These are phyloP conservation scores for Pseudogymnoascus sp. DNA, from an alignment of 2,329 filamentous ascomycete species.

Conservation along the genomic window DNA sequence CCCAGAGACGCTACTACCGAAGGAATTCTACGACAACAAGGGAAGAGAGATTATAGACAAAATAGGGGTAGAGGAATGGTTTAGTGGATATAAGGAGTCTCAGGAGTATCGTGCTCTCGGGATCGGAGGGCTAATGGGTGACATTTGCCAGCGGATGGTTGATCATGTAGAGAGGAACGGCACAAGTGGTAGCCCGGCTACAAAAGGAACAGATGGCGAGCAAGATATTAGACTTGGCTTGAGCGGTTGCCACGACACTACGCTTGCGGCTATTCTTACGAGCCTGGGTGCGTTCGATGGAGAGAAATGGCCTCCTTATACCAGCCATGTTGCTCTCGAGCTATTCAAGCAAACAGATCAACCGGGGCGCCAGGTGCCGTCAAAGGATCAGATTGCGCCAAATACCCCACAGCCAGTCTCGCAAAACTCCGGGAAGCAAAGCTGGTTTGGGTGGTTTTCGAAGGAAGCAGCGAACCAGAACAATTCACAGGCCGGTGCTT, in stretches of 20 bases:
- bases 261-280: slow-evolving; percentile 69
- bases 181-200: slow-evolving; percentile 37
- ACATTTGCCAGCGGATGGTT: slow-evolving; percentile 72
- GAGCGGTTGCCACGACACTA: slow-evolving; percentile 89
- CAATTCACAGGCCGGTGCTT: slow-evolving; percentile 40
- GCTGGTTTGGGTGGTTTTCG: slow-evolving; percentile 24
- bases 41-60: slow-evolving; percentile 61
- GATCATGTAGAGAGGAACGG: slow-evolving; percentile 53
- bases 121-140: slow-evolving; percentile 77
- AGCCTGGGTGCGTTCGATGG: slow-evolving; percentile 72
- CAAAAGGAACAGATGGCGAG: slow-evolving; percentile 40
- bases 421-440: slow-evolving; percentile 8
- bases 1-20: slow-evolving; percentile 67
- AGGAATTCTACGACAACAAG: slow-evolving; percentile 78
- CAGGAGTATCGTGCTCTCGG: slow-evolving; percentile 82
- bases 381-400: slow-evolving; percentile 16
- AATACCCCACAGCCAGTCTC: slow-evolving; percentile 5
- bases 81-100: slow-evolving; percentile 74
- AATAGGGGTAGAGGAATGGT: slow-evolving; percentile 89
- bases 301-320: slow-evolving; percentile 83
- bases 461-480: slow-evolving; percentile 14
- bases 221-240: slow-evolving; percentile 64
- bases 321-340: slow-evolving; percentile 84
- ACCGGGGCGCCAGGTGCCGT: slow-evolving; percentile 23
- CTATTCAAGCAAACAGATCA: slow-evolving; percentile 58